Base-by-base conservation (phyloP, 768 basidiomycete species). In the Clitopilus hobsonii region DNA sequence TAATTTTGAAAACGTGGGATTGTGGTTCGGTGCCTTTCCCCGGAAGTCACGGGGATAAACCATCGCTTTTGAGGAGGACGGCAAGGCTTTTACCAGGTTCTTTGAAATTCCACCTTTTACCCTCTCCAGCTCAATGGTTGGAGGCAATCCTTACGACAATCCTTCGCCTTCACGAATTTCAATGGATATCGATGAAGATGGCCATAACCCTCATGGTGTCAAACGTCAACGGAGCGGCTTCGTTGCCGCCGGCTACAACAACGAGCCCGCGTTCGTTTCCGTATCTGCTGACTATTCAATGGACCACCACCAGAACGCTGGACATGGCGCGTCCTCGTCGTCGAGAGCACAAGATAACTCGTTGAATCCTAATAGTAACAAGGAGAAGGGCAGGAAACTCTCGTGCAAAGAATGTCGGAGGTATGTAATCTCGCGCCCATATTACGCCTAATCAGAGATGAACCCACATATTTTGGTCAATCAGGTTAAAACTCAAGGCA, bases 391-490 rank as follows among this genome's bases (percentile, higher is more conserved):
- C 59, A 72, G 77, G 49, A 73, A 71, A 55, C 58, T 79, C 23
- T 80, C 79, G 20, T 81, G 80, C 61, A 76, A 74, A 56, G 80
- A 81, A 61, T 81, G 80, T 66, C 71, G 80, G 18, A 68, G 80
- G 79, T 45, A 23, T 20, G 41, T 73, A 53, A 53, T 68, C 47
- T 65, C 24, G 28, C 45, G 22, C 24, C 36, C 20, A 49, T 25
- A n/a, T 29, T 51, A 50, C 41, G 25, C 14, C 47, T 49, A 24
- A 41, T 49, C 18, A 27, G 32, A 30, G n/a, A 10, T n/a, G 41
- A 45, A 45, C 47, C 23, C 23, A 27, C 53, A 49, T 45, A 29
- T 54, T 52, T 5, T 14, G 25, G 7, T n/a, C 7, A 28, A 13
- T 25, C 36, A 81, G 79, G 56, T 62, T 80, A 55, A 81, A 81